Evolutionary conservation across 495 filamentous ascomycete genomes (phyloP).

Genomic region (Zalerion maritima): DNA sequence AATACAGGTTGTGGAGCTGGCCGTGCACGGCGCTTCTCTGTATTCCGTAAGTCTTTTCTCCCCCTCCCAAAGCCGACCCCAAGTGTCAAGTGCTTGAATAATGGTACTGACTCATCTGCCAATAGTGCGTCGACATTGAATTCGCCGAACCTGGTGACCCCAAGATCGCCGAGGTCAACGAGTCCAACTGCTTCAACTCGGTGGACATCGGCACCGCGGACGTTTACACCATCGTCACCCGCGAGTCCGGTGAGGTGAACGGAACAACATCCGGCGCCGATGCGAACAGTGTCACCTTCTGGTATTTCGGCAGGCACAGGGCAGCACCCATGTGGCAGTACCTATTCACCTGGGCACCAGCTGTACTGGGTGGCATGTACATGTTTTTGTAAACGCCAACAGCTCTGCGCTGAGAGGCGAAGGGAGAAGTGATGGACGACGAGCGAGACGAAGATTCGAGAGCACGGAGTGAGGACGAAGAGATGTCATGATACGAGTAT

Average conservation of each 20-base stretch:
- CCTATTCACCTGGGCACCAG: conserved; percentile 23
- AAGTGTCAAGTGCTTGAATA: background rate
- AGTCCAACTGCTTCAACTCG: conserved; percentile 74
- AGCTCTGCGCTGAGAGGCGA: too few relatives aligned
- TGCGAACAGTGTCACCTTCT: conserved; percentile 9
- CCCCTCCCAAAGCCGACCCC: background rate
- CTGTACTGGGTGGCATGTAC: conserved; percentile 20
- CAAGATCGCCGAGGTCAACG: conserved; percentile 50
- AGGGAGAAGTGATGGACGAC: too few relatives aligned
- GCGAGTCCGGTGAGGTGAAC: conserved; percentile 18
- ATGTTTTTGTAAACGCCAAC: conserved; percentile 21
- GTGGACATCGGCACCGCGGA: conserved; percentile 57
- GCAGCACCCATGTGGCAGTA: conserved; percentile 9
- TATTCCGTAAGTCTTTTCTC: conserved; percentile 59
- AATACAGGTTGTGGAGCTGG: conserved; percentile 82
- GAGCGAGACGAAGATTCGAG: too few relatives aligned
- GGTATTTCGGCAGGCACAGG: conserved; percentile 6
- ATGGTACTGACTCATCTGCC: conserved; percentile 5
- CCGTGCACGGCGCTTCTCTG: conserved; percentile 75
- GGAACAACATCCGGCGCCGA: conserved; percentile 13
- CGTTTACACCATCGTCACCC: conserved; percentile 48
- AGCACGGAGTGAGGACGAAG: too few relatives aligned
- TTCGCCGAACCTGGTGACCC: conserved; percentile 62
- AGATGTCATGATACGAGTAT: too few relatives aligned
- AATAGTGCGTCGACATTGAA: conserved; percentile 73